A percentile compares a stretch with the other conserved stretches of the same genome.
These are phyloP conservation scores for Acacia pycnantha DNA, from an alignment of 331 rosid genomes.

Conservation along the genomic window DNA sequence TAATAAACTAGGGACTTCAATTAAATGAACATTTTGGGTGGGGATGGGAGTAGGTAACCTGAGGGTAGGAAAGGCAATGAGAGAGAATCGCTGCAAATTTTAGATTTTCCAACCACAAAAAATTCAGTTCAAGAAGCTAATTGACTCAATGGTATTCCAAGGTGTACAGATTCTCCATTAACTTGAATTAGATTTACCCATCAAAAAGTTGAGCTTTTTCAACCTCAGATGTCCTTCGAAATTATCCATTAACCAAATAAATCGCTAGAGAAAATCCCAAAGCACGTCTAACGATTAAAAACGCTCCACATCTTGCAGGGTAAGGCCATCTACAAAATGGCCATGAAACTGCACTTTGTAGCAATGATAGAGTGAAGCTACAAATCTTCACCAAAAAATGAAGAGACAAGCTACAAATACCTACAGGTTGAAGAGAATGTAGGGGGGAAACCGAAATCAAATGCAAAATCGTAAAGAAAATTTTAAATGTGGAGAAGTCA, in stretches of 20 bases:
- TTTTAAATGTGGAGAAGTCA: conserved; percentile 21
- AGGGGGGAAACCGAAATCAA: not conserved
- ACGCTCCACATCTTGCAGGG: not conserved
- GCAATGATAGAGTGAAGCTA: not conserved
- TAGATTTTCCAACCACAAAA: not conserved
- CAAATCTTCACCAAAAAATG: not conserved
- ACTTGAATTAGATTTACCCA: not conserved
- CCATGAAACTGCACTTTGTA: not conserved
- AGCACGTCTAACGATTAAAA: not conserved
- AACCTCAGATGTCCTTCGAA: not conserved
- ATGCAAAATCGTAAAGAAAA: not conserved
- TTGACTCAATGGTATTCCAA: not conserved
- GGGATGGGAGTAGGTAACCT: not conserved
- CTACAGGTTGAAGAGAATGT: not conserved
- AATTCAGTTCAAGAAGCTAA: not conserved
- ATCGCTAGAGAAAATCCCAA: not conserved
- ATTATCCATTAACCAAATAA: not conserved
- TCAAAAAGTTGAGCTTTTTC: not conserved
- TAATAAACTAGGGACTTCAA: no score
- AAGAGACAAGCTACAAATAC: not conserved
- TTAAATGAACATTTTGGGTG: not conserved
- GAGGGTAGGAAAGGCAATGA: not conserved
- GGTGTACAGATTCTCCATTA: not conserved
- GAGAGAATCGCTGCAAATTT: not conserved
- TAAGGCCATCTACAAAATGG: not conserved